Percentiles rank a stretch among this genome's conserved stretches.
Conservation (phyloP, 306 rosid genomes). For the Benincasa hispida region DNA sequence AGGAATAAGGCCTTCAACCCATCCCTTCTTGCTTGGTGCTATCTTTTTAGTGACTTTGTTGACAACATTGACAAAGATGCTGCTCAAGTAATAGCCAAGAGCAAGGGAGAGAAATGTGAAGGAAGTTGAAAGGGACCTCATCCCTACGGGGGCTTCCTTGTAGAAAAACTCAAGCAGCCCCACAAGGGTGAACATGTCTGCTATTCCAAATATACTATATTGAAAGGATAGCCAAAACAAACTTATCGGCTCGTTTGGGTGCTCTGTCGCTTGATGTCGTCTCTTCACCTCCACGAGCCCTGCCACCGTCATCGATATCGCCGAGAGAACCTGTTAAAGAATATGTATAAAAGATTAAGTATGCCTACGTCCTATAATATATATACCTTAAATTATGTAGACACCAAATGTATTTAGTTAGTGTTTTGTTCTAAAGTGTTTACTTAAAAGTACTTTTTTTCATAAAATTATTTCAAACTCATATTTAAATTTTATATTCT, state of each 20-base stretch:
- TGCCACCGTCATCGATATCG: conserved; percentile 62
- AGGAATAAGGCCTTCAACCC: conserved; percentile 36
- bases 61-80: conserved; percentile 40
- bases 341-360: background rate
- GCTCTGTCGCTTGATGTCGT: conserved; percentile 28
- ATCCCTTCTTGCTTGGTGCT: conserved; percentile 45
- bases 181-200: conserved; percentile 79
- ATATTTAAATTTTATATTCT: too few species aligned
- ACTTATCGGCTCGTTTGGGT: conserved; percentile 33
- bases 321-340: conserved; percentile 12
- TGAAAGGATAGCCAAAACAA: conserved; percentile 74
- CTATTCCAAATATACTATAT: conserved; percentile 64
- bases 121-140: conserved; percentile 76
- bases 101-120: conserved; percentile 54
- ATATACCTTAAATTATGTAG: too few species aligned
- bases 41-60: conserved; percentile 39
- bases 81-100: conserved; percentile 62
- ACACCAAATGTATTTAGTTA: too few species aligned
- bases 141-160: conserved; percentile 53
- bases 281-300: conserved; percentile 59
- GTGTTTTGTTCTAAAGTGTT: too few species aligned
- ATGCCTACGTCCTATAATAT: background rate
- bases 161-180: conserved; percentile 74
- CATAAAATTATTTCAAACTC: too few species aligned
- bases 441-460: too few species aligned